phyloP scores from a whole-genome alignment of 2,329 filamentous ascomycete species.

The Fusarium illudens region DNA sequence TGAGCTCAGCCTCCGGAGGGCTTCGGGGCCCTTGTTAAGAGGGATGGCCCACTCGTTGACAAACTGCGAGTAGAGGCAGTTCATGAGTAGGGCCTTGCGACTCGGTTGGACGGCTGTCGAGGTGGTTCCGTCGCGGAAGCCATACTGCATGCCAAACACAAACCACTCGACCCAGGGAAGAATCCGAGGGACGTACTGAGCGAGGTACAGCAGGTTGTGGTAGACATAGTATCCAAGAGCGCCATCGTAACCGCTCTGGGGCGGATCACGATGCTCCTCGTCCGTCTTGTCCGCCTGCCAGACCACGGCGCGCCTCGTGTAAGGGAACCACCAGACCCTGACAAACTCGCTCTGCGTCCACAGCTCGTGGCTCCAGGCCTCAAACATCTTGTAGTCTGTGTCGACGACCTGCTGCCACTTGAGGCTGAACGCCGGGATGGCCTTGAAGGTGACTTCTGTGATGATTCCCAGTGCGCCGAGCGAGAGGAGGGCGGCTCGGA shows the following conservation, averaged over 20 bases:
- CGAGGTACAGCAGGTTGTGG: conserved; percentile 85
- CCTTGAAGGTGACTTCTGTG: conserved; percentile 85
- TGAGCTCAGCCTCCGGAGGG: conserved; percentile 79
- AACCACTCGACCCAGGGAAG: conserved; percentile 95
- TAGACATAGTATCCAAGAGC: conserved; percentile 87
- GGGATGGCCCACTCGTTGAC: conserved; percentile 99
- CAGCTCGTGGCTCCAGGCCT: conserved; percentile 74
- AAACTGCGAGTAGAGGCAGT: conserved; percentile 97
- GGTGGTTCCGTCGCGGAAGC: conserved; percentile 75
- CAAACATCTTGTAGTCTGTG: conserved; percentile 72
- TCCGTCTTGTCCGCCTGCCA: conserved; percentile 87
- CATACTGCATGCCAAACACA: conserved; percentile 97
- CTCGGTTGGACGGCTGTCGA: conserved; percentile 82
- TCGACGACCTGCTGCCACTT: conserved; percentile 85
- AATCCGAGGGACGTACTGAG: conserved; percentile 79
- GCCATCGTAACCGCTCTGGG: conserved; percentile 81
- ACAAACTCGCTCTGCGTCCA: conserved; percentile 91
- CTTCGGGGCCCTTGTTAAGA: conserved; percentile 84
- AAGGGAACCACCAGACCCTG: conserved; percentile 97
- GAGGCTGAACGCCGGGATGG: conserved; percentile 83
- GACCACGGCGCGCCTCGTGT: conserved; percentile 84
- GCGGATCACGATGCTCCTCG: conserved; percentile 66
- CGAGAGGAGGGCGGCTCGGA: conserved; percentile 86
- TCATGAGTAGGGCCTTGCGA: conserved; percentile 86
- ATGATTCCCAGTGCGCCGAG: conserved; percentile 92